These are phyloP conservation scores for Metschnikowia picachoensis DNA, from an alignment of 805 yeast species.

Conservation along the genomic window DNA sequence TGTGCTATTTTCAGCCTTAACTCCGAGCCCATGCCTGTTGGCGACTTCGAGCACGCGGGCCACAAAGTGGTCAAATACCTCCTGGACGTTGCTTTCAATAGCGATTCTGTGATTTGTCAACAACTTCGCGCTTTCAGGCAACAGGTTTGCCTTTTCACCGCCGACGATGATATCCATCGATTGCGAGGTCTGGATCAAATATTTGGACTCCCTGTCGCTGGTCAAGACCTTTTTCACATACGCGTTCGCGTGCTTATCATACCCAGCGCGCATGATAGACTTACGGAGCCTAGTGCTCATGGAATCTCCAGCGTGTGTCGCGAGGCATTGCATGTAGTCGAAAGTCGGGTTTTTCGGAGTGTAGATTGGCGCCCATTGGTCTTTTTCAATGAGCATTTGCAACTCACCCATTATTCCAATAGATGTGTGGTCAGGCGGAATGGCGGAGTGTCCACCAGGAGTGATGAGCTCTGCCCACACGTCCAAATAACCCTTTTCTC, in stretches of 20 bases:
- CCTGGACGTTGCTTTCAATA: slow-evolving; percentile 48
- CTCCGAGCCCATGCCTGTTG: slow-evolving; percentile 44
- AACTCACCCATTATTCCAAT: slow-evolving; percentile 27
- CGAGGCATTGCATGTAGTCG: slow-evolving; percentile 26
- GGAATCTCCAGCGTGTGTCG: slow-evolving; percentile 16
- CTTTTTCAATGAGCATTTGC: slow-evolving; percentile 18
- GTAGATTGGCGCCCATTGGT: slow-evolving; percentile 21
- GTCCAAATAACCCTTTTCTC: slow-evolving; percentile 49
- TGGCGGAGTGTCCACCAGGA: slow-evolving; percentile 30
- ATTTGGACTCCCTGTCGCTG: slow-evolving; percentile 25
- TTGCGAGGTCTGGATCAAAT: slow-evolving; percentile 57
- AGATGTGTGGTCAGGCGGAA: slow-evolving; percentile 29
- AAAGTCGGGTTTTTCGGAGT: slow-evolving; percentile 25
- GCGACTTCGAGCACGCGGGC: slow-evolving; percentile 41
- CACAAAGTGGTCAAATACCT: slow-evolving; percentile 37
- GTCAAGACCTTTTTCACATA: slow-evolving; percentile 29
- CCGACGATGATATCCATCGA: slow-evolving; percentile 66
- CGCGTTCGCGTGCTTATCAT: slow-evolving; percentile 31
- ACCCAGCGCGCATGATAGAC: slow-evolving; percentile 34
- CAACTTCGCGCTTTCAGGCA: slow-evolving; percentile 60
- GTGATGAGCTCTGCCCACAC: slow-evolving; percentile 32
- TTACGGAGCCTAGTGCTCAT: slow-evolving; percentile 13
- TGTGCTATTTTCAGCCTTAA: slow-evolving; percentile 33
- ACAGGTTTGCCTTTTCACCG: slow-evolving; percentile 72
- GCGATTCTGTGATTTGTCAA: slow-evolving; percentile 63